A percentile compares a stretch with the other conserved stretches of the same genome.
phyloP scores from a whole-genome alignment of 495 filamentous ascomycete species.

The Collariella sp. region DNA sequence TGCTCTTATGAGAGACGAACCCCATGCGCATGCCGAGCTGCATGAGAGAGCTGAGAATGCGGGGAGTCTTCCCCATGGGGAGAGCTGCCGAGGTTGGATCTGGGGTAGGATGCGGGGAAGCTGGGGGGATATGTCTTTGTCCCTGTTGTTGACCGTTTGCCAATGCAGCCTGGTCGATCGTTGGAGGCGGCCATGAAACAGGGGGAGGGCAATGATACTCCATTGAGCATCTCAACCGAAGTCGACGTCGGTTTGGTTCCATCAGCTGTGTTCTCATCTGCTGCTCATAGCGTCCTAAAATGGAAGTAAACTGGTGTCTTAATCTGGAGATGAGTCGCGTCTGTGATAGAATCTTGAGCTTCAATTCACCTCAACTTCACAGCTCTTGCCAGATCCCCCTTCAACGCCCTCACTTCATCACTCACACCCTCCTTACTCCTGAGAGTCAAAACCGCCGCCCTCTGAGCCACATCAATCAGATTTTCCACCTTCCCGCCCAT shows the following conservation, averaged over 20 bases:
- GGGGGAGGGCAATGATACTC: background rate
- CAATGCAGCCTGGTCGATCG: background rate
- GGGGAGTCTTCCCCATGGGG: slow-evolving; percentile 8
- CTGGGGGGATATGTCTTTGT: background rate
- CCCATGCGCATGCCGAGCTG: background rate
- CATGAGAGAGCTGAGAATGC: slow-evolving; percentile 2
- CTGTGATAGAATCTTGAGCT: background rate
- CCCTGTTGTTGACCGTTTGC: background rate
- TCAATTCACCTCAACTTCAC: slow-evolving; percentile 8
- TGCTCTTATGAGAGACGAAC: background rate
- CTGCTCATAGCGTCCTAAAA: too few species aligned
- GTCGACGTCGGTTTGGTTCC: background rate
- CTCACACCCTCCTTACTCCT: slow-evolving; percentile 65
- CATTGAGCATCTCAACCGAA: background rate
- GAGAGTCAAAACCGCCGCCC: slow-evolving; percentile 67
- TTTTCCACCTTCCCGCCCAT: slow-evolving; percentile 42
- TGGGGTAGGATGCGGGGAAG: slow-evolving; percentile 11
- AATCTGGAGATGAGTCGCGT: background rate
- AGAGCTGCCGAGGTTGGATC: slow-evolving; percentile 11
- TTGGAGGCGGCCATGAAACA: background rate
- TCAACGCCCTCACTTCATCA: slow-evolving; percentile 32
- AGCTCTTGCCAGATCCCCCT: slow-evolving; percentile 23
- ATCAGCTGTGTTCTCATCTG: too few species aligned
- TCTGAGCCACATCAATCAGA: slow-evolving; percentile 54
- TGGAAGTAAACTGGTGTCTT: background rate